Evolutionary conservation across 148 eudicot species (phyloP).

Genomic region (Nyssa sinensis): DNA sequence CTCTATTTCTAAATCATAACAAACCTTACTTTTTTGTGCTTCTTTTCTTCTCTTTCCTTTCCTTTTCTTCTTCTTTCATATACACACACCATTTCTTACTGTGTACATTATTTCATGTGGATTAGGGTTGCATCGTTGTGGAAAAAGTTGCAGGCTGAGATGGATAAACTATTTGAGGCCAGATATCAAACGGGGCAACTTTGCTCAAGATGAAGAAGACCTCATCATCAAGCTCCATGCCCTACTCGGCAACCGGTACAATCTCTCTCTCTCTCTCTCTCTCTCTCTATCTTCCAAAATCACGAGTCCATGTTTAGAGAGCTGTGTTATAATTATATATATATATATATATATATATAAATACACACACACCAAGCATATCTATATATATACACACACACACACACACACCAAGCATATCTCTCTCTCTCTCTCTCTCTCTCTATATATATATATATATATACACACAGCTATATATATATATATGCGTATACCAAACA

Average conservation of each 20-base stretch:
- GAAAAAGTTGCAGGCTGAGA: slow-evolving; percentile 39
- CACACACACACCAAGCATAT: too few species aligned
- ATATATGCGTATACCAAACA: too few species aligned
- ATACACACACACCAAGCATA: too few species aligned
- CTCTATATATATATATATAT: not conserved
- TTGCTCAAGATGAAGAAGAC: slow-evolving; percentile 44
- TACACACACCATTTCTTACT: too few species aligned
- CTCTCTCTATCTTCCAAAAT: slow-evolving; percentile 2
- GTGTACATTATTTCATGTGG: not conserved
- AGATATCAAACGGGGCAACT: slow-evolving; percentile 36
- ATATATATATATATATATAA: too few species aligned
- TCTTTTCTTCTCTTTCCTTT: not conserved
- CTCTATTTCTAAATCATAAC: too few species aligned
- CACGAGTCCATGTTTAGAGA: too few species aligned
- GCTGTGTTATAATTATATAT: too few species aligned
- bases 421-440: slow-evolving; percentile 13
- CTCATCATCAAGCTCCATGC: slow-evolving; percentile 51
- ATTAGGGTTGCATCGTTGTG: slow-evolving; percentile 38
- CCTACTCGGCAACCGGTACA: slow-evolving; percentile 44
- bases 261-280: slow-evolving; percentile 11
- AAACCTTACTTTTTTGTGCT: too few species aligned
- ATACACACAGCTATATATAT: not conserved
- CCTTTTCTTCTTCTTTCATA: not conserved
- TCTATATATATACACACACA: too few species aligned
- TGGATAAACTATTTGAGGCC: slow-evolving; percentile 43